Conservation (phyloP, 768 basidiomycete species). For the Galerina sulciceps region DNA sequence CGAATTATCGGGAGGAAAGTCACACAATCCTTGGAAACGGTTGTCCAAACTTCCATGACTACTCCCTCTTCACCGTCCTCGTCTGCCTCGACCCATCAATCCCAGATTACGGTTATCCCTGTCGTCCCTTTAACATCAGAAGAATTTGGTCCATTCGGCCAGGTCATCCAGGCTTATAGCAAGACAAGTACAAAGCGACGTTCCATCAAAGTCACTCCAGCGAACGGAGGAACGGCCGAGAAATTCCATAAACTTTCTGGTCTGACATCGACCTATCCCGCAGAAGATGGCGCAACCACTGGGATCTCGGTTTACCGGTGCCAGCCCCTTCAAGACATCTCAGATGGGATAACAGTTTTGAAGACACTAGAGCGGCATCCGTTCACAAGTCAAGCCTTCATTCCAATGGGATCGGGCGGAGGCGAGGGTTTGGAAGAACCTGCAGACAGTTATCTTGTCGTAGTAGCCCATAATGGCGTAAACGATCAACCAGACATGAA, state of each 20-base stretch:
- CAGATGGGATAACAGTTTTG: conserved; percentile 58
- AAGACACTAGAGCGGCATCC: conserved; percentile 87
- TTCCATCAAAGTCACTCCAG: conserved; percentile 72
- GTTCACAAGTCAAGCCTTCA: conserved; percentile 89
- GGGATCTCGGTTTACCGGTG: conserved; percentile 88
- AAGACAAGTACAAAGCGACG: conserved; percentile 63
- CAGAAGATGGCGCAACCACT: conserved; percentile 54
- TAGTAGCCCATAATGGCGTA: conserved; percentile 79
- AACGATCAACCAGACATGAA: conserved; percentile 79
- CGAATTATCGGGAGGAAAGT: conserved; percentile 72
- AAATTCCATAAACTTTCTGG: conserved; percentile 93
- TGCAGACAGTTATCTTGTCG: conserved; percentile 72
- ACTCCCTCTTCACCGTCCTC: conserved; percentile 3
- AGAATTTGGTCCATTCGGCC: conserved; percentile 87
- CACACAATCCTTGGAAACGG: conserved; percentile 1
- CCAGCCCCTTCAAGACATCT: conserved; percentile 51
- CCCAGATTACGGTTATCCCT: conserved; percentile 42
- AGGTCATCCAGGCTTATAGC: conserved; percentile 90
- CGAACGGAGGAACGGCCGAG: conserved; percentile 87
- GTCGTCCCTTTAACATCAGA: conserved; percentile 79
- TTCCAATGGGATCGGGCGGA: conserved; percentile 82
- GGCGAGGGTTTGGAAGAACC: conserved; percentile 53
- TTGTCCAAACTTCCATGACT: background rate
- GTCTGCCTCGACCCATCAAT: conserved; percentile 8
- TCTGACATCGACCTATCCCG: conserved; percentile 69